These are phyloP conservation scores for Rosellinia necatrix DNA, from an alignment of 2,329 filamentous ascomycete species.

Conservation along the genomic window DNA sequence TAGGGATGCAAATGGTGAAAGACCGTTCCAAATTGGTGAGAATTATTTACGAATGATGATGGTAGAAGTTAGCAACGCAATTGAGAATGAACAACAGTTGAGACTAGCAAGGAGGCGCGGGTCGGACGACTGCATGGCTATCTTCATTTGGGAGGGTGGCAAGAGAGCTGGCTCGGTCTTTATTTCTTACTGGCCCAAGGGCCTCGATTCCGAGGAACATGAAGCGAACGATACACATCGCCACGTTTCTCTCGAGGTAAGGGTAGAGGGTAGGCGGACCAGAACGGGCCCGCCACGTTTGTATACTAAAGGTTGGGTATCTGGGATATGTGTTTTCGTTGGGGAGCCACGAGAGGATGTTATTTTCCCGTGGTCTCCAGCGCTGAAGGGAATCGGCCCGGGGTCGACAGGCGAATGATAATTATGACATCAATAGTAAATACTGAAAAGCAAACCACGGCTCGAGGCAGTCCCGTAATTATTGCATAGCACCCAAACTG, in stretches of 20 bases:
- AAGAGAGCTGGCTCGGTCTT: not conserved
- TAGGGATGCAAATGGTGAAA: not conserved
- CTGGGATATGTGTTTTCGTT: conserved; percentile 15
- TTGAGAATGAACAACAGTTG: conserved; percentile 3
- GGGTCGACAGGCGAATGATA: too few species aligned
- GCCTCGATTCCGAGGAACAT: not conserved
- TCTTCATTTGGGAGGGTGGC: not conserved
- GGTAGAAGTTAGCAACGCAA: conserved; percentile 1
- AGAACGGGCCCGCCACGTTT: not conserved
- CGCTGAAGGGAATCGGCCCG: not conserved
- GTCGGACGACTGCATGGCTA: not conserved
- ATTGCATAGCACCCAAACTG: too few species aligned
- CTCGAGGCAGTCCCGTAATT: too few species aligned
- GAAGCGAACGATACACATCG: not conserved
- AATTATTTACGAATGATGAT: conserved; percentile 18
- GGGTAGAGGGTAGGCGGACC: not conserved
- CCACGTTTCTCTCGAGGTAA: conserved; percentile 6
- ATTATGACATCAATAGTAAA: too few species aligned
- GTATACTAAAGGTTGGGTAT: conserved; percentile 12
- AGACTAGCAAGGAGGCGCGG: not conserved
- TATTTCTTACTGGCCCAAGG: not conserved
- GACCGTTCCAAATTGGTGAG: not conserved
- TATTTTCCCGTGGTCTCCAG: conserved; percentile 15
- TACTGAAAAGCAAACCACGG: too few species aligned
- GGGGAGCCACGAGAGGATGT: conserved; percentile 1